A percentile compares a stretch with the other conserved stretches of the same genome.
Evolutionary conservation across 2,329 filamentous ascomycete species (phyloP).

Genomic region (Penicillium digitatum): DNA sequence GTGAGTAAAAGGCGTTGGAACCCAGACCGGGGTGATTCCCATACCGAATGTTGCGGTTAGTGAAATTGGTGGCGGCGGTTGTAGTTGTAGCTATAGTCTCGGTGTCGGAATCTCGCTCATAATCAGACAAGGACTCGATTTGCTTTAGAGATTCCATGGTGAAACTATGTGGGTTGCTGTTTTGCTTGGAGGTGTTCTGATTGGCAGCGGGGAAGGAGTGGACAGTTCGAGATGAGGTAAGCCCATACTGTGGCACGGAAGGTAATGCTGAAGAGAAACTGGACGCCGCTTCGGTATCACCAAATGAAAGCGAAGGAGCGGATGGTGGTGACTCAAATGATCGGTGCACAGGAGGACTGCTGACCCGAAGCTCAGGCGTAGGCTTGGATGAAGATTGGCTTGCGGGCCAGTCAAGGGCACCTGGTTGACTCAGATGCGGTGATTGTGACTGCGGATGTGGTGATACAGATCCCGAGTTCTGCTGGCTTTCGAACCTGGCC

Average conservation of each 20-base stretch:
- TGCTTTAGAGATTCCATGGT: slow-evolving; percentile 31
- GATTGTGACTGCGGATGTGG: slow-evolving; percentile 5
- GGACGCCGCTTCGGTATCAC: slow-evolving; percentile 24
- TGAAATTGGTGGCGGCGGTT: slow-evolving; percentile 33
- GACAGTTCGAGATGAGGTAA: slow-evolving; percentile 20
- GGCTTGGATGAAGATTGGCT: slow-evolving; percentile 1
- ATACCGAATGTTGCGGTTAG: slow-evolving; percentile 37
- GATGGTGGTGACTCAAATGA: slow-evolving; percentile 24
- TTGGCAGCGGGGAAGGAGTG: slow-evolving; percentile 11
- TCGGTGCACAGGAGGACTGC: slow-evolving; percentile 12
- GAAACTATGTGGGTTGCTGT: slow-evolving; percentile 30
- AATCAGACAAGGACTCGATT: slow-evolving; percentile 32
- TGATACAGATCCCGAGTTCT: slow-evolving; percentile 5
- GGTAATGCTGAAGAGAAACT: slow-evolving; percentile 29
- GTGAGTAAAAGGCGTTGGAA: slow-evolving; percentile 27
- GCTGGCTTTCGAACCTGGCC: slow-evolving; percentile 5
- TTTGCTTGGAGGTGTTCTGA: background rate
- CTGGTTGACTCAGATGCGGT: slow-evolving; percentile 5
- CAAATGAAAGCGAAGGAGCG: slow-evolving; percentile 31
- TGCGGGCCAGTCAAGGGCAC: slow-evolving; percentile 8
- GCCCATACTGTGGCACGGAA: slow-evolving; percentile 21
- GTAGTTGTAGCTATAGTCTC: slow-evolving; percentile 36
- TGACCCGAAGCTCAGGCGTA: slow-evolving; percentile 13
- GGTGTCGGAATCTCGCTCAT: slow-evolving; percentile 35
- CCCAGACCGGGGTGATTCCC: slow-evolving; percentile 21